Evolutionary conservation across 1,284 basidiomycete genomes (phyloP).

Genomic region (Meripilus lineatus): DNA sequence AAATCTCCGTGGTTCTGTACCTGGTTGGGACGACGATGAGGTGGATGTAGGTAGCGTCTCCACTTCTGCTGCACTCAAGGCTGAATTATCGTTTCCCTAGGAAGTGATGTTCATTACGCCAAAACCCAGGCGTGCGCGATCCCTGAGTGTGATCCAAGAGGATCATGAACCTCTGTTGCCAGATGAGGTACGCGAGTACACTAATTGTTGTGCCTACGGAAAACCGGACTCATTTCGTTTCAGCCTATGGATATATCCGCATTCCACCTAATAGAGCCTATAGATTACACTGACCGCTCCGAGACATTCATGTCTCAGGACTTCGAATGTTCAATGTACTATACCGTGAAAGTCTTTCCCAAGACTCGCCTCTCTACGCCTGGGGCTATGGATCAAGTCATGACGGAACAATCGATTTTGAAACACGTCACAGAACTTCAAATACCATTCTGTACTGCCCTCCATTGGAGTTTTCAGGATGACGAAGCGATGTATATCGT

Average conservation of each 20-base stretch:
- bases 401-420: conserved; percentile 2
- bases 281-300: neutral
- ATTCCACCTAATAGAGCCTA: neutral
- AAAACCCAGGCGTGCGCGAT: conserved; percentile 15
- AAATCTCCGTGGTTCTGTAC: conserved; percentile 31
- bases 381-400: neutral
- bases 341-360: conserved; percentile 2
- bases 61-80: neutral
- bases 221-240: neutral
- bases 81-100: conserved; percentile 19
- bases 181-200: neutral
- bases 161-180: conserved; percentile 1
- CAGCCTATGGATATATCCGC: neutral
- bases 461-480: conserved; percentile 6
- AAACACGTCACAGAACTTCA: neutral
- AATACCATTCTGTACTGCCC: neutral
- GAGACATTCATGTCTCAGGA: neutral
- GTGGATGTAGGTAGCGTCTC: conserved; percentile 29
- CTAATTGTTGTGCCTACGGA: neutral
- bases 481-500: neutral
- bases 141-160: conserved; percentile 5
- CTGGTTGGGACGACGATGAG: conserved; percentile 38
- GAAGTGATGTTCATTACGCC: conserved; percentile 38
- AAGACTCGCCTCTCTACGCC: neutral
- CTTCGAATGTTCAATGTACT: neutral